Evolutionary conservation across 768 basidiomycete species (phyloP), one percentile per base, ranked within the genome.

Genomic region (Podaxis rugospora): DNA sequence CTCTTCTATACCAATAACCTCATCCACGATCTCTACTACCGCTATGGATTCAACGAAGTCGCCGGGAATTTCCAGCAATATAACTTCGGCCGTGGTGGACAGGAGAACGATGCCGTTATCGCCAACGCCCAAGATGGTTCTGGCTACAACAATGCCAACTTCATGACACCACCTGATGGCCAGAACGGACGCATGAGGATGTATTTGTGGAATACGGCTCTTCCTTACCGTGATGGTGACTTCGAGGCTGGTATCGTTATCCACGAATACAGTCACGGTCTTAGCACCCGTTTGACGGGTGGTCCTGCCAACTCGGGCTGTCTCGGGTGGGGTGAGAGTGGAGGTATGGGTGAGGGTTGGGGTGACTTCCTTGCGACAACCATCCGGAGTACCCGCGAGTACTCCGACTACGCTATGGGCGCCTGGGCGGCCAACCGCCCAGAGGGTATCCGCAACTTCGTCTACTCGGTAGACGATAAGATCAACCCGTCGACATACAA

Each of bases 281-380:
- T 98, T 51, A 93, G 91, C 70, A 99, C 94, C 2, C 90, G 96
- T 67, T 72, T 98, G 63, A 98, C 96, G 5, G 96, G 96, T 72
- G 96, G 96, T 2, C 95, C 95, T 0, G 80, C 84, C 57, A 92
- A 96, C 76, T 95, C 93, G 32, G 92, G 90, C 2, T 97, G 95
- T 71, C 86, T 98, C 59, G 93, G 93, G 10, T 98, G 91, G 88
- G 95, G 96, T 55, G 95, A 98, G 77, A 82, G 87, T 27, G 96
- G 96, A 40, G 96, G 95, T 25, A 98, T 98, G 95, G 95, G 95
- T 65, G 94, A 97, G 75, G 95, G 95, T 13, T 97, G 95, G 95
- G 95, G 95, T 64, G 92, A 95, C 67, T 94, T 88, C 77, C 75
- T 97, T 53, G 95, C 94, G 4, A 98, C 95, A 0, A 85, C 85